Conservation (phyloP, 2,329 filamentous ascomycete species). For the Corniculantispora saksenae region DNA sequence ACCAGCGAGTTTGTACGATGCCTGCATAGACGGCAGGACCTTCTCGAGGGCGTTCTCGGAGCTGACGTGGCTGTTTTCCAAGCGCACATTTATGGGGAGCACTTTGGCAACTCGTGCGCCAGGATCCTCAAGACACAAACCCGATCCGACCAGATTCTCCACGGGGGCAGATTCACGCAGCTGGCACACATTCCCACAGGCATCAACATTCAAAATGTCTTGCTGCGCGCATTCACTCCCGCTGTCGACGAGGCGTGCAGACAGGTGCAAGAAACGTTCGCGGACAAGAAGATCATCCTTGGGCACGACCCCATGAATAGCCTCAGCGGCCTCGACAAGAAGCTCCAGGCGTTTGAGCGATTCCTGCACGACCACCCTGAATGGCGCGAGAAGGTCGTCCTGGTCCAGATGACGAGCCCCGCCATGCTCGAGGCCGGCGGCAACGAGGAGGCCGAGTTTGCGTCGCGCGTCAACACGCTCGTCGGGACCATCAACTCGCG, state of each 20-base stretch:
- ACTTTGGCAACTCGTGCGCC: slow-evolving; percentile 93
- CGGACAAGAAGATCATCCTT: slow-evolving; percentile 92
- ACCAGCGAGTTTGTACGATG: slow-evolving; percentile 95
- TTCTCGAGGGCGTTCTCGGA: slow-evolving; percentile 85
- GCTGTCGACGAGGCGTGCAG: slow-evolving; percentile 70
- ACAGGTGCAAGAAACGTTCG: slow-evolving; percentile 73
- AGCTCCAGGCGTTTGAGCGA: slow-evolving; percentile 88
- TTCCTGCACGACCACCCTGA: slow-evolving; percentile 89
- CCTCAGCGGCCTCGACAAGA: slow-evolving; percentile 88
- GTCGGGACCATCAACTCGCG: slow-evolving; percentile 88
- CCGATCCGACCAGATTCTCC: slow-evolving; percentile 63
- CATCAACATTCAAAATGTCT: slow-evolving; percentile 79
- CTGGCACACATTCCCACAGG: slow-evolving; percentile 96
- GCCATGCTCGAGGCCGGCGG: slow-evolving; percentile 74
- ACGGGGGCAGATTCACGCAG: slow-evolving; percentile 79
- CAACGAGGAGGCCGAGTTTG: slow-evolving; percentile 75
- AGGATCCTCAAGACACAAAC: slow-evolving; percentile 84
- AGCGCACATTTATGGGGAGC: slow-evolving; percentile 89
- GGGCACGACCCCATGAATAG: slow-evolving; percentile 92
- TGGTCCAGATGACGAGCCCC: slow-evolving; percentile 93
- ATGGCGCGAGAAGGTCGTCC: slow-evolving; percentile 86
- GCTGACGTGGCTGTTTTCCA: slow-evolving; percentile 94
- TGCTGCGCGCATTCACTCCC: slow-evolving; percentile 71
- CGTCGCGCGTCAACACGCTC: slow-evolving; percentile 84
- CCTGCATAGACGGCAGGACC: slow-evolving; percentile 81